Evolutionary conservation across 306 rosid genomes (phyloP).

Genomic region (Trifolium fragiferum): DNA sequence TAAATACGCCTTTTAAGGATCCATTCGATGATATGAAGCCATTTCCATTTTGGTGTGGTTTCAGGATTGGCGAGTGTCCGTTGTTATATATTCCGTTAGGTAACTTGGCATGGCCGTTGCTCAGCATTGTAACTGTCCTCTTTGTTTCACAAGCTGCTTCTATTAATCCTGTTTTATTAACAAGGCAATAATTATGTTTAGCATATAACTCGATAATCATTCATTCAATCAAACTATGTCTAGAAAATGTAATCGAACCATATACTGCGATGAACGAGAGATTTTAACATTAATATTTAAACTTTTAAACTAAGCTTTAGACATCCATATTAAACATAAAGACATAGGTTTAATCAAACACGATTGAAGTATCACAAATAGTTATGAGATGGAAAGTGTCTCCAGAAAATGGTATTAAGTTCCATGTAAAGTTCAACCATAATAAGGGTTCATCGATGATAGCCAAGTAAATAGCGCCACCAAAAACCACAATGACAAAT

Average conservation of each 20-base stretch:
- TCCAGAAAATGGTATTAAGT: too few species aligned
- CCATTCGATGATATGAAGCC: constrained; percentile 65
- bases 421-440: neutral
- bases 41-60: constrained; percentile 59
- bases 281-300: too few species aligned
- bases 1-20: constrained; percentile 56
- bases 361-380: too few species aligned
- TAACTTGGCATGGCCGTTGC: constrained; percentile 49
- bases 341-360: too few species aligned
- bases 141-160: constrained; percentile 64
- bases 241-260: neutral
- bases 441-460: too few species aligned
- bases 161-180: constrained; percentile 63
- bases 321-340: too few species aligned
- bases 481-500: neutral
- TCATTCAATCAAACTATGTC: neutral
- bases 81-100: constrained; percentile 47
- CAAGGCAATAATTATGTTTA: constrained; percentile 15
- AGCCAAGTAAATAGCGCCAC: neutral
- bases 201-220: neutral
- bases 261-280: neutral
- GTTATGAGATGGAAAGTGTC: too few species aligned
- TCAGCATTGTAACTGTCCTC: constrained; percentile 35
- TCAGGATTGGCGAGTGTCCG: constrained; percentile 53
- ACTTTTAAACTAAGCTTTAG: too few species aligned